A percentile compares a stretch with the other conserved stretches of the same genome.
Evolutionary conservation across 768 basidiomycete species (phyloP).

Genomic region (Lanmaoa rubissima): DNA sequence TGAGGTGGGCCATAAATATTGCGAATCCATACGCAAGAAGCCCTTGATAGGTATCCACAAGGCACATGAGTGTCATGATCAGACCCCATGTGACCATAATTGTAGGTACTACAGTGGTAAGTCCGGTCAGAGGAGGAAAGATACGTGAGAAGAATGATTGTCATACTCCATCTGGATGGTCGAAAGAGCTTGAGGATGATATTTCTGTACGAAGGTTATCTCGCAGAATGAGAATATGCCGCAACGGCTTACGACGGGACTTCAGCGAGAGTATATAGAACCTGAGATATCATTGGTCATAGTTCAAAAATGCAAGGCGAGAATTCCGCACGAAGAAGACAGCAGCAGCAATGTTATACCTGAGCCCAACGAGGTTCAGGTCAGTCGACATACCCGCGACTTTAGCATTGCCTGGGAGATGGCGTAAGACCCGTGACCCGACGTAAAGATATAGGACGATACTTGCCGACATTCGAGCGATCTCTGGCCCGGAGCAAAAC

Average conservation of each 20-base stretch:
- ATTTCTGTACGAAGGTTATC: constrained; percentile 29
- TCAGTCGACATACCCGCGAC: background rate
- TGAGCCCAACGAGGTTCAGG: background rate
- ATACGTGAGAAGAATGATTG: background rate
- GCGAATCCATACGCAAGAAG: constrained; percentile 29
- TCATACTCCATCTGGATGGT: constrained; percentile 38
- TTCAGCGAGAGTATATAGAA: background rate
- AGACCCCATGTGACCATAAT: constrained; percentile 42
- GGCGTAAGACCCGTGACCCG: background rate
- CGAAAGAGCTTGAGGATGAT: constrained; percentile 36
- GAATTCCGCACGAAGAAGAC: background rate
- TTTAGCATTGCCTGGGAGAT: background rate
- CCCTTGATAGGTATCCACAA: constrained; percentile 34
- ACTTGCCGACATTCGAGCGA: background rate
- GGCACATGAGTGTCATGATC: constrained; percentile 40
- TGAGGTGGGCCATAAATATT: background rate
- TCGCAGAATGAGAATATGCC: background rate
- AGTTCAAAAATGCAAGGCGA: background rate
- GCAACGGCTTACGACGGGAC: background rate
- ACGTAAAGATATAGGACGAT: background rate
- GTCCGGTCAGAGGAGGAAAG: constrained; percentile 7
- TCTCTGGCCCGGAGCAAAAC: background rate
- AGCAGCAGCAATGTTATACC: background rate
- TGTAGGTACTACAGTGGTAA: constrained; percentile 34
- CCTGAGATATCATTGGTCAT: background rate